Evolutionary conservation across 805 yeast species (phyloP).

Genomic region (Helenozyma rhizophorensis): DNA sequence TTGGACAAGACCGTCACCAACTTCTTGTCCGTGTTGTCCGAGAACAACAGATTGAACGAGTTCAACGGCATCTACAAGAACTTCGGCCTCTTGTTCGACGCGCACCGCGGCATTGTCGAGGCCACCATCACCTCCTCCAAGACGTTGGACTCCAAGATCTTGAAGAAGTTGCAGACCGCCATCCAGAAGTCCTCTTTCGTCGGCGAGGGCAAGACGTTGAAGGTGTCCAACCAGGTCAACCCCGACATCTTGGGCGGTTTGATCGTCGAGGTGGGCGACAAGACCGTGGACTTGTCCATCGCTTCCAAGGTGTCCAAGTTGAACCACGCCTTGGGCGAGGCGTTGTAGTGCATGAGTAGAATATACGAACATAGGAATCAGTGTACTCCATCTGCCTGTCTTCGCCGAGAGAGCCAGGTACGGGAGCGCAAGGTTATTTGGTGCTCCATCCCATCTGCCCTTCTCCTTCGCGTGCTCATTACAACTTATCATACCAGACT

Average conservation of each 20-base stretch:
- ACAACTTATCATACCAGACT: too few species aligned
- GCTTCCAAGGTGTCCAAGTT: conserved; percentile 80
- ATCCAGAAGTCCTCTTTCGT: conserved; percentile 75
- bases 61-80: conserved; percentile 62
- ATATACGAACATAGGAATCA: background rate
- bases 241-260: conserved; percentile 95
- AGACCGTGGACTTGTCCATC: conserved; percentile 90
- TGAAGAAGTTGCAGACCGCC: conserved; percentile 74
- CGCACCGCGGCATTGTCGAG: conserved; percentile 87
- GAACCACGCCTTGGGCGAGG: conserved; percentile 83
- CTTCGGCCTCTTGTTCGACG: conserved; percentile 76
- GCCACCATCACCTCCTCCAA: conserved; percentile 87
- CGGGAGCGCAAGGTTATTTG: too few species aligned
- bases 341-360: conserved; percentile 47
- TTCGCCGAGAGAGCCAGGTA: too few species aligned
- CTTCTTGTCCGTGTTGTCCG: conserved; percentile 81
- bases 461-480: too few species aligned
- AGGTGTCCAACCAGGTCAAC: conserved; percentile 76
- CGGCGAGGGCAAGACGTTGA: conserved; percentile 81
- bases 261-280: conserved; percentile 93
- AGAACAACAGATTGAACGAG: conserved; percentile 85
- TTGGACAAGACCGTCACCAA: conserved; percentile 72
- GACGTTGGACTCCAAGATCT: conserved; percentile 75
- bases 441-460: too few species aligned
- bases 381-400: too few species aligned